Conservation (phyloP, 2,329 filamentous ascomycete species). For the Stagonosporopsis vannaccii region DNA sequence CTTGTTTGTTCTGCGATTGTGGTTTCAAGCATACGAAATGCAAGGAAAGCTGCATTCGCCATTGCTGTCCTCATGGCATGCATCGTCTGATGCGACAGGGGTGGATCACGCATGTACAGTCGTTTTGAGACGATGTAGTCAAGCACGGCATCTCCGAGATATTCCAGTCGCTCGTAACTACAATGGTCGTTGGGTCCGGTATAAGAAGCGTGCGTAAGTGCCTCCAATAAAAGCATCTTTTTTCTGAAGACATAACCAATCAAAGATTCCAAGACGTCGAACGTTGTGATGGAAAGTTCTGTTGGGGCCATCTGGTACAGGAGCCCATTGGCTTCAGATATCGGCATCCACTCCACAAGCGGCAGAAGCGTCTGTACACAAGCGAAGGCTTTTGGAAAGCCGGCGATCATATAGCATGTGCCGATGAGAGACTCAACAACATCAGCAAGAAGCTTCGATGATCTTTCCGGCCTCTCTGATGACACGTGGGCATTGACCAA, state of each 20-base stretch:
- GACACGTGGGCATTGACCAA: constrained; percentile 33
- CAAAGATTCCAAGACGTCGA: constrained; percentile 64
- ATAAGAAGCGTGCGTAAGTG: constrained; percentile 78
- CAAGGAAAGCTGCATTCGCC: constrained; percentile 82
- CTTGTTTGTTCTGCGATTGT: constrained; percentile 45
- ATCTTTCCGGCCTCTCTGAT: constrained; percentile 55
- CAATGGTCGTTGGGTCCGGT: constrained; percentile 51
- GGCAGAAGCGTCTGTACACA: constrained; percentile 72
- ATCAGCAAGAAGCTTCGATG: constrained; percentile 84
- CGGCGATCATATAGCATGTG: constrained; percentile 73
- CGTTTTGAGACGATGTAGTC: constrained; percentile 75
- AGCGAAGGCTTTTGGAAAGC: constrained; percentile 65
- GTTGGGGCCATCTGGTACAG: constrained; percentile 31
- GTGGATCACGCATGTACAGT: constrained; percentile 62
- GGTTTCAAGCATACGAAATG: constrained; percentile 74
- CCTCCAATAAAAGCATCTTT: constrained; percentile 73
- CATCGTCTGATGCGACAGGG: constrained; percentile 68
- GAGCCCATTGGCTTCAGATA: constrained; percentile 35
- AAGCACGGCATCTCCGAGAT: constrained; percentile 84
- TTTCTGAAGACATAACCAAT: constrained; percentile 76
- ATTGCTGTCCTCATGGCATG: constrained; percentile 77
- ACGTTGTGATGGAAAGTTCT: constrained; percentile 18
- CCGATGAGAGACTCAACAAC: constrained; percentile 87
- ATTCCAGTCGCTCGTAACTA: constrained; percentile 81
- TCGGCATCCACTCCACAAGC: constrained; percentile 56